Evolutionary conservation across 345 rosid genomes (phyloP).

Genomic region (Sonneratia alba): DNA sequence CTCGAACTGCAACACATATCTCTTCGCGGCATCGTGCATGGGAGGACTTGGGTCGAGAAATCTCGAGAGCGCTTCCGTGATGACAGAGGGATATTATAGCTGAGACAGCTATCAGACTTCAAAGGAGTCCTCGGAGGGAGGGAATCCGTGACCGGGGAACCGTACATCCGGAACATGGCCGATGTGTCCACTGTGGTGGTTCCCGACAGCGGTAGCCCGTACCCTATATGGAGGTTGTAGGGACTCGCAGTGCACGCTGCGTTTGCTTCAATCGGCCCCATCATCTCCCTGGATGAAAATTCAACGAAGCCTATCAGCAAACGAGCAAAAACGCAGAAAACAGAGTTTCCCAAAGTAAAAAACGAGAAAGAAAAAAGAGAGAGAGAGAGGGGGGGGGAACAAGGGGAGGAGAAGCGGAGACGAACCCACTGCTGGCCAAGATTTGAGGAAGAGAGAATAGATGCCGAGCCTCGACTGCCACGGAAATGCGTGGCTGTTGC

Average conservation of each 20-base stretch:
- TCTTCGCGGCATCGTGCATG: constrained; percentile 17
- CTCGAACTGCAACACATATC: constrained; percentile 4
- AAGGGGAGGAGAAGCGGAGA: no score
- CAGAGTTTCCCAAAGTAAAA: not conserved
- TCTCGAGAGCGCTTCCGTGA: constrained; percentile 65
- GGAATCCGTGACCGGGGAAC: constrained; percentile 32
- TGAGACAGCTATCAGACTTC: constrained; percentile 51
- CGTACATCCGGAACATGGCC: constrained; percentile 30
- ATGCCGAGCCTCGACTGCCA: constrained; percentile 19
- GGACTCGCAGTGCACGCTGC: constrained; percentile 12
- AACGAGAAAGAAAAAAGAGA: no score
- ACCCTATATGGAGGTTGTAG: constrained; percentile 33
- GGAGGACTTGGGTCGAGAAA: constrained; percentile 17
- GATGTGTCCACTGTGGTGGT: constrained; percentile 20
- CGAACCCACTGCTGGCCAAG: constrained; percentile 2
- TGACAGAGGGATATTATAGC: constrained; percentile 27
- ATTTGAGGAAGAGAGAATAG: constrained; percentile 12
- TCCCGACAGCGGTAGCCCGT: constrained; percentile 34
- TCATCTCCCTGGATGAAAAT: constrained; percentile 31
- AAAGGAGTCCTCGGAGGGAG: constrained; percentile 30
- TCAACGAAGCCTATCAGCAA: not conserved
- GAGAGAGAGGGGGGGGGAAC: no score
- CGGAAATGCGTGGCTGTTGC: not conserved
- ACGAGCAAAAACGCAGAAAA: not conserved
- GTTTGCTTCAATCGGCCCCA: constrained; percentile 36